A percentile compares a stretch with the other conserved stretches of the same genome.
These are phyloP conservation scores for Periconia digitata DNA, from an alignment of 2,329 filamentous ascomycete genomes.

Conservation along the genomic window DNA sequence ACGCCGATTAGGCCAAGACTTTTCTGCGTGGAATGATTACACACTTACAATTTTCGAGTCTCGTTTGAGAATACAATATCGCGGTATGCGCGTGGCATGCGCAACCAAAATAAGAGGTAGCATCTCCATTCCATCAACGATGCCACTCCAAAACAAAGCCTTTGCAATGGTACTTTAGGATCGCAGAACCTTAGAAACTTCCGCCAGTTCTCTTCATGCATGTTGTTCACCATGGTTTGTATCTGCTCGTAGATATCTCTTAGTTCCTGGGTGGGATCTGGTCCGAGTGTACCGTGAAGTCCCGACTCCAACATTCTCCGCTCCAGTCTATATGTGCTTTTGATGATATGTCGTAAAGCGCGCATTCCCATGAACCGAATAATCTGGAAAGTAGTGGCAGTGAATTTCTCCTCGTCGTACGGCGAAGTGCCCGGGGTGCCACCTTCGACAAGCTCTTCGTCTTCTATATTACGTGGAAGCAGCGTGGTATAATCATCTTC, in stretches of 20 bases:
- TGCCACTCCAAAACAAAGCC: conserved; percentile 33
- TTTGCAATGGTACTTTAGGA: conserved; percentile 33
- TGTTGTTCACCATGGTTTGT: conserved; percentile 39
- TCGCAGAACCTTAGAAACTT: conserved; percentile 37
- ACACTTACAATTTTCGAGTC: conserved; percentile 37
- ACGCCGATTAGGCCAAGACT: conserved; percentile 1
- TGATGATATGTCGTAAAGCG: conserved; percentile 37
- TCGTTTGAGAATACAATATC: conserved; percentile 39
- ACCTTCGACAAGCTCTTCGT: conserved; percentile 42
- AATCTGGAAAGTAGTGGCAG: conserved; percentile 39
- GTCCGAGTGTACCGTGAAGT: conserved; percentile 33
- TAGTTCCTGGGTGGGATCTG: conserved; percentile 37
- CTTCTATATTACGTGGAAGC: conserved; percentile 41
- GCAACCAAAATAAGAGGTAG: conserved; percentile 43
- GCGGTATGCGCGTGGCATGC: conserved; percentile 41
- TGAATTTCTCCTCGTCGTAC: conserved; percentile 37
- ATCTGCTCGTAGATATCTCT: conserved; percentile 39
- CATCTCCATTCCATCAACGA: conserved; percentile 41
- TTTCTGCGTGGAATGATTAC: not conserved
- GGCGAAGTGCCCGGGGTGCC: conserved; percentile 30
- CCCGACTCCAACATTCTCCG: conserved; percentile 38
- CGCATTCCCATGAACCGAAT: conserved; percentile 38
- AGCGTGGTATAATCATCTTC: conserved; percentile 44
- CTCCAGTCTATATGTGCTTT: conserved; percentile 42
- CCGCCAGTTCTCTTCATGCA: conserved; percentile 34